Percentiles rank a stretch among this genome's conserved stretches.
phyloP scores from a whole-genome alignment of 306 rosid species.

The Calophaca sinica region DNA sequence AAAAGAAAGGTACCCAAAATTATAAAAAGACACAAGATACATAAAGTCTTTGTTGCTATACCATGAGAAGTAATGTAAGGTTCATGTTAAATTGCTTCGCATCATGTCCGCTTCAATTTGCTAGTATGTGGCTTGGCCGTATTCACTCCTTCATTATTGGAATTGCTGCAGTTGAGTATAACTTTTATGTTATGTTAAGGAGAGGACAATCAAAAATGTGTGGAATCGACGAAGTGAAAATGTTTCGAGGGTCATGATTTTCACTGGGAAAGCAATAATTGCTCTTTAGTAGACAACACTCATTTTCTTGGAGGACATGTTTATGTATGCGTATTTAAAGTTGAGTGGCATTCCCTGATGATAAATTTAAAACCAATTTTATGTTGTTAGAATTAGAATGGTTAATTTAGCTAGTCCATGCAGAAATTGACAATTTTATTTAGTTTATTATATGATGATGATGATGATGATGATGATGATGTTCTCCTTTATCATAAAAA shows the following conservation, averaged over 20 bases:
- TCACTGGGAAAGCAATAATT: slow-evolving; percentile 3
- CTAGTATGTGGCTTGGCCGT: background rate
- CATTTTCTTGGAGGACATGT: background rate
- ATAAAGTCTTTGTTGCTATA: background rate
- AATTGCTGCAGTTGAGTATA: slow-evolving; percentile 29
- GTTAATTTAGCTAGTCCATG: background rate
- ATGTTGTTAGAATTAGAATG: slow-evolving; percentile 27
- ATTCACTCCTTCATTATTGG: slow-evolving; percentile 26
- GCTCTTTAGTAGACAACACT: background rate
- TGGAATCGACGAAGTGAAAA: background rate
- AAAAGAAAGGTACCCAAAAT: background rate
- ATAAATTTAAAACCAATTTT: slow-evolving; percentile 9
- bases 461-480: too few species aligned
- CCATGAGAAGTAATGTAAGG: background rate
- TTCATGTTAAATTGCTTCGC: slow-evolving; percentile 17
- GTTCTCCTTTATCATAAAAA: background rate
- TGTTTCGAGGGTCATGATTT: slow-evolving; percentile 25
- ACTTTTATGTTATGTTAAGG: slow-evolving; percentile 23
- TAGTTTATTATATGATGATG: background rate
- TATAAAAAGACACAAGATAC: background rate
- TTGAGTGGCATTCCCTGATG: slow-evolving; percentile 9
- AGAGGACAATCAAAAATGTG: slow-evolving; percentile 10
- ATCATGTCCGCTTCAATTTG: background rate
- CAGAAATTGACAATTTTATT: background rate
- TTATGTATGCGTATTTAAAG: slow-evolving; percentile 1